Evolutionary conservation across 1,284 basidiomycete species (phyloP).

Genomic region (Calocybe gambosa): DNA sequence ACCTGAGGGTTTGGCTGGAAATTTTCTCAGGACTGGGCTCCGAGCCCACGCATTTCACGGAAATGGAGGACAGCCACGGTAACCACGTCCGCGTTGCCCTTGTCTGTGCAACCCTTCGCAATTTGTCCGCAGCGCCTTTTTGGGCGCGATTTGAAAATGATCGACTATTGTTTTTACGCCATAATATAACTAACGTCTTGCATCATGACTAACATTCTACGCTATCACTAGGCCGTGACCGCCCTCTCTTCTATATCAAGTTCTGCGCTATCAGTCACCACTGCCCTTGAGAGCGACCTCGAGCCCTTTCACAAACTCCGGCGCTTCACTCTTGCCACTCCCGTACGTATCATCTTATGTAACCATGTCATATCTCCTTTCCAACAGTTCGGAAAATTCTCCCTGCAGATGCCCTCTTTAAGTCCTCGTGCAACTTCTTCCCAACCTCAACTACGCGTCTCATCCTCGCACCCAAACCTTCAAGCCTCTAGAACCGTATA

Average conservation of each 20-base stretch:
- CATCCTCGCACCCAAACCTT: constrained; percentile 32
- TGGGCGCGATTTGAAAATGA: constrained; percentile 4
- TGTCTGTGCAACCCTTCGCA: constrained; percentile 13
- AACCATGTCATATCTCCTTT: constrained; percentile 16
- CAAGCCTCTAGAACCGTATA: constrained; percentile 16
- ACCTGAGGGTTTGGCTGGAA: background rate
- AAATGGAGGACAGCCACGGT: constrained; percentile 13
- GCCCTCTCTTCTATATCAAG: constrained; percentile 45
- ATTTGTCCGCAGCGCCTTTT: constrained; percentile 11
- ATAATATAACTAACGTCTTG: constrained; percentile 10
- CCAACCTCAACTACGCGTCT: constrained; percentile 24
- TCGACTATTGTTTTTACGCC: constrained; percentile 8
- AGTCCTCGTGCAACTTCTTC: constrained; percentile 14
- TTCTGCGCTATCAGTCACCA: constrained; percentile 39
- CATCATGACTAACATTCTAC: constrained; percentile 17
- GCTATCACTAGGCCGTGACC: constrained; percentile 37
- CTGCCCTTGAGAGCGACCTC: constrained; percentile 56
- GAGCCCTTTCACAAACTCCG: constrained; percentile 50
- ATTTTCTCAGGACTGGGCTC: constrained; percentile 11
- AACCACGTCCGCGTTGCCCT: constrained; percentile 17
- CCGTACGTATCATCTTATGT: constrained; percentile 29
- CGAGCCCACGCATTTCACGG: constrained; percentile 25
- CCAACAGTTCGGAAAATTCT: constrained; percentile 11
- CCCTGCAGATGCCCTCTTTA: constrained; percentile 8
- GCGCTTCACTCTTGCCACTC: constrained; percentile 35